These are phyloP conservation scores for Myriosclerotinia scirpicola DNA, from an alignment of 2,329 filamentous ascomycete genomes.

Conservation along the genomic window DNA sequence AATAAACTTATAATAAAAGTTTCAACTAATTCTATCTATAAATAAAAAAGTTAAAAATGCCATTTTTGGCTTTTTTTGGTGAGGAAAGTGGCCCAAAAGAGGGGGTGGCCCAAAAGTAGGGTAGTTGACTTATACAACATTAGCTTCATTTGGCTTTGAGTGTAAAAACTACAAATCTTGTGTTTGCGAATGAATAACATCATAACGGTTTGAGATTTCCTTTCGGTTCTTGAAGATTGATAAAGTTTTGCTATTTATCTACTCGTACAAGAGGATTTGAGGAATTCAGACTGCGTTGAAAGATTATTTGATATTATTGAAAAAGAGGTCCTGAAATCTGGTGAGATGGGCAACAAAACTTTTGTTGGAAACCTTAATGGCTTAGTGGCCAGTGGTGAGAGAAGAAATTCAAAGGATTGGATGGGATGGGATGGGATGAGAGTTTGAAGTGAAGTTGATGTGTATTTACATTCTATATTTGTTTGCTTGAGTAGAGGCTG, in stretches of 20 bases:
- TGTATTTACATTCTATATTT: background rate
- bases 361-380: background rate
- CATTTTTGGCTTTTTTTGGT: no score
- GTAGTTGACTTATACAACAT: no score
- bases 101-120: no score
- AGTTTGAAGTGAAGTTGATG: background rate
- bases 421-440: background rate
- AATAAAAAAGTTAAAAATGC: no score
- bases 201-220: background rate
- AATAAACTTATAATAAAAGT: no score
- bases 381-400: no score
- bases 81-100: no score
- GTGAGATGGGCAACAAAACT: background rate
- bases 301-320: background rate
- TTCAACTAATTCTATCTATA: no score
- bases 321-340: background rate
- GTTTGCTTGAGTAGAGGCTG: background rate
- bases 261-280: fast-evolving
- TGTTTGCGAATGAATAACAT: background rate
- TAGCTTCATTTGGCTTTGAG: background rate
- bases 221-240: background rate
- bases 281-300: background rate
- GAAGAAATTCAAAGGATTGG: background rate
- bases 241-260: background rate
- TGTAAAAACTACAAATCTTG: background rate